These are phyloP conservation scores for Aquilaria malaccensis DNA, from an alignment of 345 rosid genomes.

Conservation along the genomic window DNA sequence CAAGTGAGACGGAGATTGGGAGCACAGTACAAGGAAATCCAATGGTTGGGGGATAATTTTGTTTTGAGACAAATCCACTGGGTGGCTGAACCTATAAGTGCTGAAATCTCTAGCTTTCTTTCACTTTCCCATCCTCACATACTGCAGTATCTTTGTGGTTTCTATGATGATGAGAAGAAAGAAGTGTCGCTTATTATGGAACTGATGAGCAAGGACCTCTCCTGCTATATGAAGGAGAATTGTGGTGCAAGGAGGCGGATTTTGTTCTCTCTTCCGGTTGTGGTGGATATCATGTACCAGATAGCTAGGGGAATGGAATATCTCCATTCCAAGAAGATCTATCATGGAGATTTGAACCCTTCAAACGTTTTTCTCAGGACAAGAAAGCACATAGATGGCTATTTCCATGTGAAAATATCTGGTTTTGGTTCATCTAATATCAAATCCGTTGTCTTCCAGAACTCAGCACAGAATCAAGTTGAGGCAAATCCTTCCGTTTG, in stretches of 20 bases:
- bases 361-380: slow-evolving; percentile 55
- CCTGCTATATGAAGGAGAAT: slow-evolving; percentile 57
- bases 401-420: slow-evolving; percentile 62
- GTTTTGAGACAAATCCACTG: slow-evolving; percentile 57
- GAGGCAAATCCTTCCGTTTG: slow-evolving; percentile 49
- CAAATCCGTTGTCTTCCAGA: slow-evolving; percentile 24
- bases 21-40: slow-evolving; percentile 72
- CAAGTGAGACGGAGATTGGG: slow-evolving; percentile 67
- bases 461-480: slow-evolving; percentile 21
- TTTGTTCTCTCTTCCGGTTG: slow-evolving; percentile 51
- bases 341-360: slow-evolving; percentile 73
- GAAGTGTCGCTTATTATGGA: slow-evolving; percentile 77
- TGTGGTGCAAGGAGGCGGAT: slow-evolving; percentile 54
- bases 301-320: slow-evolving; percentile 92
- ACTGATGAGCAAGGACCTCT: slow-evolving; percentile 70
- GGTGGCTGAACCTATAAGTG: slow-evolving; percentile 41
- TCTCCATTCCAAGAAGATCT: slow-evolving; percentile 56
- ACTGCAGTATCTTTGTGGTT: slow-evolving; percentile 65
- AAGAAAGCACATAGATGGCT: slow-evolving; percentile 60
- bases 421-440: slow-evolving; percentile 49
- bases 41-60: slow-evolving; percentile 79
- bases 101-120: slow-evolving; percentile 54
- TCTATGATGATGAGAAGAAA: slow-evolving; percentile 67
- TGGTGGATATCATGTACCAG: slow-evolving; percentile 84
- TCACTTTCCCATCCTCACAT: slow-evolving; percentile 82